Conservation (phyloP, 2,329 filamentous ascomycete genomes). For the Tricladium varicosporioides region DNA sequence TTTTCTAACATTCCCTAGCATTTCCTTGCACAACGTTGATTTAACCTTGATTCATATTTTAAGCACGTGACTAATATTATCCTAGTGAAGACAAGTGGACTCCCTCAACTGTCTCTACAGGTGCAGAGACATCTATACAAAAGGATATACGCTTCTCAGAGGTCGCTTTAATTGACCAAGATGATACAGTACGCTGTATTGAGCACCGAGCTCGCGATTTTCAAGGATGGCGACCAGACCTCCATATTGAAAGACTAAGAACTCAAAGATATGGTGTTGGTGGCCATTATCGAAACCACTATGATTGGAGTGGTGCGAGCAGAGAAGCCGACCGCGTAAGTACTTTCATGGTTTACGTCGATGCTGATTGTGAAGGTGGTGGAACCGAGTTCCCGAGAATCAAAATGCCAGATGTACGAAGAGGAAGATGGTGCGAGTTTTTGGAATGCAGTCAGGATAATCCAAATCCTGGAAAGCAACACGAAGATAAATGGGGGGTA, state of each 20-base stretch:
- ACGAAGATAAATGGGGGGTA: conserved; percentile 39
- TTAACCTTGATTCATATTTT: no score
- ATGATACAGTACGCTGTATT: conserved; percentile 53
- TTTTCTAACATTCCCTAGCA: background rate
- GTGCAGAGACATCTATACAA: conserved; percentile 45
- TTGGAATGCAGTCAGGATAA: conserved; percentile 46
- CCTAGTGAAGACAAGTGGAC: conserved; percentile 47
- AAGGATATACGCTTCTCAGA: conserved; percentile 51
- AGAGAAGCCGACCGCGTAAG: conserved; percentile 45
- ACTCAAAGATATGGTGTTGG: conserved; percentile 59
- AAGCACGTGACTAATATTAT: conserved; percentile 13
- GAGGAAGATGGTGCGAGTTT: conserved; percentile 53
- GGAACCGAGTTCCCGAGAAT: conserved; percentile 60
- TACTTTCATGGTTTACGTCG: conserved; percentile 62
- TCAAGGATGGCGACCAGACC: conserved; percentile 57
- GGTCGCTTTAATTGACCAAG: conserved; percentile 44
- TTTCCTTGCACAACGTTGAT: background rate
- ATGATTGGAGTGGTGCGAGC: conserved; percentile 51
- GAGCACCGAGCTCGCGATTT: conserved; percentile 56
- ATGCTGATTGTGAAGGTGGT: conserved; percentile 51
- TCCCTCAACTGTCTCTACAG: conserved; percentile 53
- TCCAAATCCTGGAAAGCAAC: conserved; percentile 20
- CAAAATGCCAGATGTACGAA: conserved; percentile 38
- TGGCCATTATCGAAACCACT: conserved; percentile 59
- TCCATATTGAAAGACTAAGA: conserved; percentile 60